Evolutionary conservation across 257 asterid species (phyloP).

Genomic region (Knoxia roxburghii): DNA sequence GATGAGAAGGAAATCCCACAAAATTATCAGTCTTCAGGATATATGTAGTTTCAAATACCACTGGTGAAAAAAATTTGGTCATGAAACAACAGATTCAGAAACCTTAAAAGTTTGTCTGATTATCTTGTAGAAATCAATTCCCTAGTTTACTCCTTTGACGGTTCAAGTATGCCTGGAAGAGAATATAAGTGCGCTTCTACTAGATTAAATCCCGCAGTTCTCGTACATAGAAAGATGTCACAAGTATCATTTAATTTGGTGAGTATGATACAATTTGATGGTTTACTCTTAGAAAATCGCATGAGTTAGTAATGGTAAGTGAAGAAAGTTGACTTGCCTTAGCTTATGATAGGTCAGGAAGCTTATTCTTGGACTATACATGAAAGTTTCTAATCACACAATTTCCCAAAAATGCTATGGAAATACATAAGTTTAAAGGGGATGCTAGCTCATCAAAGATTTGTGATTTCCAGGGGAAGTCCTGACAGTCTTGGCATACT

Average conservation of each 20-base stretch:
- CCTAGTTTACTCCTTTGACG: background rate
- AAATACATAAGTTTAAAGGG: too few species aligned
- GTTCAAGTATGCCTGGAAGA: background rate
- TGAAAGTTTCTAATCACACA: background rate
- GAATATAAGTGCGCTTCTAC: background rate
- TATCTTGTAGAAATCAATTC: background rate
- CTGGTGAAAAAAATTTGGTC: background rate
- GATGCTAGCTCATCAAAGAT: too few species aligned
- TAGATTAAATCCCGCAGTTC: background rate
- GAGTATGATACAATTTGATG: background rate
- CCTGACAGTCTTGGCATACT: too few species aligned
- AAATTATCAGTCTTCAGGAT: background rate
- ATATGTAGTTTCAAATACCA: background rate
- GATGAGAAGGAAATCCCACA: background rate
- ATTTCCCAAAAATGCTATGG: too few species aligned
- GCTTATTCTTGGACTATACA: background rate
- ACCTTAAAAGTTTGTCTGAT: background rate
- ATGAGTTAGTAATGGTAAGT: too few species aligned
- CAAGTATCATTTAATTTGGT: background rate
- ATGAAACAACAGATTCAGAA: too few species aligned
- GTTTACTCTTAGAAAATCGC: background rate
- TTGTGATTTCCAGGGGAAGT: too few species aligned
- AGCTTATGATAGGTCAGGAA: too few species aligned
- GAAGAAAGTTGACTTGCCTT: too few species aligned
- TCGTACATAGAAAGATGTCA: background rate